Evolutionary conservation across 2,329 filamentous ascomycete genomes (phyloP).

Genomic region (Huntiella moniliformis): DNA sequence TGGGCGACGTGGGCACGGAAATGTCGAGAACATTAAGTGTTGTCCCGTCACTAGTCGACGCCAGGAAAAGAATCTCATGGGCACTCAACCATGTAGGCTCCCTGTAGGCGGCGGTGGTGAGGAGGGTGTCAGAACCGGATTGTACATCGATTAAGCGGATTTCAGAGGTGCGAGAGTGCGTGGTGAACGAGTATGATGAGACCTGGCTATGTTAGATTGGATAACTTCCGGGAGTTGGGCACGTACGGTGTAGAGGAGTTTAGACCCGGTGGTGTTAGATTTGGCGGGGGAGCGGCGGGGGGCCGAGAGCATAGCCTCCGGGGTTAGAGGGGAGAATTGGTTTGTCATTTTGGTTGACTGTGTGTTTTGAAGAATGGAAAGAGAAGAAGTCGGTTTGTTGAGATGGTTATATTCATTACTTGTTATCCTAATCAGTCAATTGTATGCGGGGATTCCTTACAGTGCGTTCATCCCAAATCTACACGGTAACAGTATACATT

Average conservation of each 20-base stretch:
- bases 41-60: slow-evolving; percentile 29
- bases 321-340: slow-evolving; percentile 51
- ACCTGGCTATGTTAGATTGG: slow-evolving; percentile 21
- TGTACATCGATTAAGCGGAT: slow-evolving; percentile 50
- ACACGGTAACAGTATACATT: no score
- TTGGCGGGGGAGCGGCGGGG: slow-evolving; percentile 51
- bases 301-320: slow-evolving; percentile 57
- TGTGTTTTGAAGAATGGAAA: no score
- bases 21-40: slow-evolving; percentile 23
- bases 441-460: no score
- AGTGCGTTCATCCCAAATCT: no score
- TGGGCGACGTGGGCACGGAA: slow-evolving; percentile 1
- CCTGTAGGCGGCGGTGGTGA: slow-evolving; percentile 42
- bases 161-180: slow-evolving; percentile 49
- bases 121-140: slow-evolving; percentile 43
- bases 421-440: no score
- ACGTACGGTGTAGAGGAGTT: slow-evolving; percentile 44
- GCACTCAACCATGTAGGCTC: slow-evolving; percentile 64
- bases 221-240: background rate
- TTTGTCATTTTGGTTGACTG: slow-evolving; percentile 39
- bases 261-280: slow-evolving; percentile 48
- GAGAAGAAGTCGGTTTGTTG: no score
- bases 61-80: slow-evolving; percentile 39
- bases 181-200: slow-evolving; percentile 63
- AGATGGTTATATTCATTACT: no score